Base-by-base conservation (phyloP, 768 basidiomycete genomes). In the Naganishia antarctica region DNA sequence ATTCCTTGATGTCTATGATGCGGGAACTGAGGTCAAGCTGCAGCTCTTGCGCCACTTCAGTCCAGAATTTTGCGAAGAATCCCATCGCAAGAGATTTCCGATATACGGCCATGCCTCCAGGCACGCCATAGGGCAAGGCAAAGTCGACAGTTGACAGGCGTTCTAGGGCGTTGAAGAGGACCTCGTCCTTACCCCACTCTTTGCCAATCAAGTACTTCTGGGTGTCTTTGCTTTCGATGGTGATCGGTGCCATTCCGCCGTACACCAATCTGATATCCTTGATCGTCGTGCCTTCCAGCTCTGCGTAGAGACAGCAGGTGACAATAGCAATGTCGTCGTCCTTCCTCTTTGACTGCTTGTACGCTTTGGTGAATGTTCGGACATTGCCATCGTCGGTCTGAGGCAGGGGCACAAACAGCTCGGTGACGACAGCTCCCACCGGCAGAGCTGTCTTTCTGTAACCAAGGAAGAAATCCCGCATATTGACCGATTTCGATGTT, bases 321-420 rank as follows among this genome's bases (percentile, higher is more conserved):
- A 73, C 72, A 58, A 71, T 71, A 11, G 70, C 67, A 25, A 73
- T 73, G 45, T 73, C 72, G 57, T 73, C 72, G 65, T 73, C 72
- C 48, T 60, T 66, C 15, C 72, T 15, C 62, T 69, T 71, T 26
- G 70, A 63, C 61, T 72, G 72, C 64, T 73, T 73, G 69, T 69
- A 73, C 7, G 72, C 72, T 25, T 67, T 48, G 31, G 64, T 65
- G 12, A 73, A 62, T 15, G 70, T 41, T 29, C 61, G 45, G 12
- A 45, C 31, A 25, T 62, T 50, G 16, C 48, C 70, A 7, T 21
- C 47, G 18, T 45, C 2, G 0, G 50, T 32, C 26, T 50, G 5
- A 13, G 64, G 64, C 3, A 70, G 53, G 3, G 72, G 72, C 1
- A 73, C 66, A 13, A 66, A 59, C 29, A 73, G 61, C 26, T 46